Conservation (phyloP, 805 yeast genomes). For the Alloascoidea hylecoeti region DNA sequence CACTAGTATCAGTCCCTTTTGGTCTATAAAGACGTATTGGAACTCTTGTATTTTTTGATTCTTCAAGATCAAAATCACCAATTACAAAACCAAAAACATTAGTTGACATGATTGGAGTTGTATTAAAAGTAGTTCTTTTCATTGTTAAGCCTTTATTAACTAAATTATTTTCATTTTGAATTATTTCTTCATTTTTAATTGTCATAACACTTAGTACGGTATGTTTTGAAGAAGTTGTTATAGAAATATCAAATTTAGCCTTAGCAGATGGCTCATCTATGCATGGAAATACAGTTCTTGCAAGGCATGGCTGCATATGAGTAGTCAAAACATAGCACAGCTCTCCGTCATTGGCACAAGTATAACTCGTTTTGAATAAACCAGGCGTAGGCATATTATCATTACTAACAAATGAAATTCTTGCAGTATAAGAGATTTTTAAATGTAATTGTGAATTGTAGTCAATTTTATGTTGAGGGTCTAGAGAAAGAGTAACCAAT, state of each 20-base stretch:
- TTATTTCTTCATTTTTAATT: constrained; percentile 20
- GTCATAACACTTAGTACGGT: constrained; percentile 62
- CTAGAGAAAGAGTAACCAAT: neutral
- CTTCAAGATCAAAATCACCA: constrained; percentile 53
- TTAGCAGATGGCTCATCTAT: constrained; percentile 62
- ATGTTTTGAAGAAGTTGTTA: constrained; percentile 33
- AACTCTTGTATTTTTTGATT: constrained; percentile 34
- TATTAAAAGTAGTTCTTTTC: constrained; percentile 36
- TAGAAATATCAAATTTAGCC: constrained; percentile 46
- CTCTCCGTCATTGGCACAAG: neutral
- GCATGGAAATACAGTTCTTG: constrained; percentile 58
- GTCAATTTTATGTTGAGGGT: neutral
- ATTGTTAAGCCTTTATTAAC: constrained; percentile 24
- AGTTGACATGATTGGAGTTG: constrained; percentile 63
- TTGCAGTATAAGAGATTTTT: neutral
- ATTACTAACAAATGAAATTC: neutral
- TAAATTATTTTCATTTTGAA: constrained; percentile 17
- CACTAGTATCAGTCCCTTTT: constrained; percentile 8
- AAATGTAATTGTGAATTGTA: neutral
- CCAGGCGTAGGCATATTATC: constrained; percentile 1
- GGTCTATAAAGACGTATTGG: constrained; percentile 60
- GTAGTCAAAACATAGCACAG: constrained; percentile 42
- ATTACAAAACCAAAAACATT: constrained; percentile 61
- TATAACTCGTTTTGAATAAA: neutral
- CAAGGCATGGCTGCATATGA: constrained; percentile 57